Percentiles rank a stretch among this genome's conserved stretches.
Evolutionary conservation across 108 stramenopile species (phyloP).

Genomic region (Cyclotella cryptica): DNA sequence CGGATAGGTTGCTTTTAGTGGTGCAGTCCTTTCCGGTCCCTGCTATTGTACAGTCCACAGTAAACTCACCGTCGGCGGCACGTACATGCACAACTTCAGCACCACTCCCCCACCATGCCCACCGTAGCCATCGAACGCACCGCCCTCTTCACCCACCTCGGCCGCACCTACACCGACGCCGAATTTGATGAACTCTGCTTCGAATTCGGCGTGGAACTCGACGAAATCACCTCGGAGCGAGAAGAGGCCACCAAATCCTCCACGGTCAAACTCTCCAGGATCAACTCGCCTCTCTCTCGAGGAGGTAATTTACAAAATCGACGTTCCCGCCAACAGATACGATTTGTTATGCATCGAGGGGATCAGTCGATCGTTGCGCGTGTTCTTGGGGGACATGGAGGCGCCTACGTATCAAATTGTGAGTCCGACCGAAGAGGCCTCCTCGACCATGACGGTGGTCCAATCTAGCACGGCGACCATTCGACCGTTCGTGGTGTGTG

Average conservation of each 20-base stretch:
- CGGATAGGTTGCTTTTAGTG: no score
- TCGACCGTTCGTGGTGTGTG: conserved; percentile 97
- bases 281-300: conserved; percentile 61
- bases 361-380: conserved; percentile 88
- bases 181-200: conserved; percentile 99
- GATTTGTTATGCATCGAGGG: conserved; percentile 99
- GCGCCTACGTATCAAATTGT: conserved; percentile 72
- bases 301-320: conserved; percentile 97
- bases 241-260: conserved; percentile 85
- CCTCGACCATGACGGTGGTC: conserved; percentile 79
- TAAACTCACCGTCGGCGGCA: background rate
- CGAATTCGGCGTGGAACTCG: conserved; percentile 99
- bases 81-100: background rate
- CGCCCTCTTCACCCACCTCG: conserved; percentile 89
- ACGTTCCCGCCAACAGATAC: conserved; percentile 99
- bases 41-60: no score
- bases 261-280: conserved; percentile 65
- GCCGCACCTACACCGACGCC: conserved; percentile 94
- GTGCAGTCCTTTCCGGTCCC: no score
- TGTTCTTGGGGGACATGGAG: conserved; percentile 92
- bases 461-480: conserved; percentile 83
- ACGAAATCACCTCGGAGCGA: conserved; percentile 95
- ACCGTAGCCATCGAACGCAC: conserved; percentile 92
- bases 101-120: conserved; percentile 81
- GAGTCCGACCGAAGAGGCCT: conserved; percentile 29